Percentiles rank a stretch among this genome's conserved stretches.
phyloP scores from a whole-genome alignment of 129 eudicot genomes.

The Chrysanthemum seticuspe region DNA sequence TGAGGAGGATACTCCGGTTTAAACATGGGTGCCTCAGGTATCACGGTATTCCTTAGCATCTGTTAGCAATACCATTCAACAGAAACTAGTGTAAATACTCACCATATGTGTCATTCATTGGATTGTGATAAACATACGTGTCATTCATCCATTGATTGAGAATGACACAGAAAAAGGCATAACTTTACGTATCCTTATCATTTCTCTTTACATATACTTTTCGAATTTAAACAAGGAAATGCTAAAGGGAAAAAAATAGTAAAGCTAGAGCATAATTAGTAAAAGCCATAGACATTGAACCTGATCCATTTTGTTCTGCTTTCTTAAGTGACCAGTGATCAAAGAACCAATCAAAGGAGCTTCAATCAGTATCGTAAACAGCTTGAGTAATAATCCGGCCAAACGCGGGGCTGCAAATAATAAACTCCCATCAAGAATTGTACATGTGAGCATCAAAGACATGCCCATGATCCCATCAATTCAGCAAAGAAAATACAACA shows the following conservation, averaged over 20 bases:
- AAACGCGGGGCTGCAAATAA: constrained; percentile 57
- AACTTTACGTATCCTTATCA: too few species aligned
- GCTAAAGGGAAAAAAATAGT: not conserved
- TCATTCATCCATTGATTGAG: too few species aligned
- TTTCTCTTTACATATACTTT: too few species aligned
- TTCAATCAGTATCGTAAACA: constrained; percentile 43
- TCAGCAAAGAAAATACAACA: too few species aligned
- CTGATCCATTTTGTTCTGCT: constrained; percentile 53
- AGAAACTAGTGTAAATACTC: too few species aligned
- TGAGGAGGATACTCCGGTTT: constrained; percentile 80
- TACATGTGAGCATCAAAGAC: too few species aligned
- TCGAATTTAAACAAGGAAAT: not conserved
- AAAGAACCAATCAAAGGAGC: constrained; percentile 44
- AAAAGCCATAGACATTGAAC: constrained; percentile 15
- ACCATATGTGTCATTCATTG: too few species aligned
- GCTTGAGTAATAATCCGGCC: constrained; percentile 45
- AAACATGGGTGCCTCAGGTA: constrained; percentile 82
- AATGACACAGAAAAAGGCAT: too few species aligned
- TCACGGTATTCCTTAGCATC: constrained; percentile 59
- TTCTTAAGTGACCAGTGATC: constrained; percentile 42
- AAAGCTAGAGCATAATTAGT: not conserved
- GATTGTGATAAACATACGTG: too few species aligned
- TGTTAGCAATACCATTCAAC: constrained; percentile 22
- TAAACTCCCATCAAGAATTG: not conserved
- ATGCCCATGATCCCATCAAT: too few species aligned